Percentiles rank a stretch among this genome's conserved stretches.
These are phyloP conservation scores for Clitopilus passeckerianus DNA, from an alignment of 768 basidiomycete genomes.

Conservation along the genomic window DNA sequence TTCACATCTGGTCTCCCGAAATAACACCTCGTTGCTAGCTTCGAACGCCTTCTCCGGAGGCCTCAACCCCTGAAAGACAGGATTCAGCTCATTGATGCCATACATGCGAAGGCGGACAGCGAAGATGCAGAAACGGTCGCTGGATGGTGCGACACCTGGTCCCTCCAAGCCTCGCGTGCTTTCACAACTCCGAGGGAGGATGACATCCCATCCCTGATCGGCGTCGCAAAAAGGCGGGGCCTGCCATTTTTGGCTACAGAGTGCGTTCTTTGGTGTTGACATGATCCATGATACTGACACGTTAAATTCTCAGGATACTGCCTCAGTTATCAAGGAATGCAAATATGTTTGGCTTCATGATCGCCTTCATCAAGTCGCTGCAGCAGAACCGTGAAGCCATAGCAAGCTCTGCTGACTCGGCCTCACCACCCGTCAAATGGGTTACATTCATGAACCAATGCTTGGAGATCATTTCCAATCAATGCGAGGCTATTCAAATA, in stretches of 20 bases:
- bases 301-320: constrained; percentile 12
- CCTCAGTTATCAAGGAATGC: constrained; percentile 15
- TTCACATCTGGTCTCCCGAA: not conserved
- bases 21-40: constrained; percentile 4
- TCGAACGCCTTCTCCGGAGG: constrained; percentile 13
- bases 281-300: not conserved
- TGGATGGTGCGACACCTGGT: constrained; percentile 16
- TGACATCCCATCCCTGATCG: constrained; percentile 20
- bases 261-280: constrained; percentile 12
- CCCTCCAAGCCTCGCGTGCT: constrained; percentile 13
- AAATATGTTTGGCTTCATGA: constrained; percentile 15
- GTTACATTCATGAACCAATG: constrained; percentile 13
- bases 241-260: constrained; percentile 12
- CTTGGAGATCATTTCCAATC: constrained; percentile 10
- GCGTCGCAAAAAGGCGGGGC: constrained; percentile 12
- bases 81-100: constrained; percentile 14
- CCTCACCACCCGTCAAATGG: not conserved
- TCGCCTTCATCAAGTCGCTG: constrained; percentile 18
- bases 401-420: not conserved
- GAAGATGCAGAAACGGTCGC: constrained; percentile 7
- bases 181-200: constrained; percentile 9
- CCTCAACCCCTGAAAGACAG: constrained; percentile 8
- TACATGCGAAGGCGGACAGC: constrained; percentile 8
- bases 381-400: constrained; percentile 10
- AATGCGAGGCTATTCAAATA: constrained; percentile 13